Conservation (phyloP, 2,329 filamentous ascomycete species). For the Xylaria sp. region DNA sequence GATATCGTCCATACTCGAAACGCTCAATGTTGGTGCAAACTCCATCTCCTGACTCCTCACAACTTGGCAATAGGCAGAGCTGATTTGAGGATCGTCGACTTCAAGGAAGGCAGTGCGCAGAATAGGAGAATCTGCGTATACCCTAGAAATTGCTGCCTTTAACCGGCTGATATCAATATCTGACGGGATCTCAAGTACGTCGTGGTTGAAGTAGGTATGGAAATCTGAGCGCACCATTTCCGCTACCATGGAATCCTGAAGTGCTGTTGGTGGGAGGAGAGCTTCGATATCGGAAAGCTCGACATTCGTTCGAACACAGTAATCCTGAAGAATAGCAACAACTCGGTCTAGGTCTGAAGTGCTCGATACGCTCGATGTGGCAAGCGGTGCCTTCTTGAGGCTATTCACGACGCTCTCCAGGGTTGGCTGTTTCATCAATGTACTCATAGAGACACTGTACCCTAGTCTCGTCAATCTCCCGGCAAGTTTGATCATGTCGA, state of each 20-base stretch:
- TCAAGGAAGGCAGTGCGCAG: conserved; percentile 69
- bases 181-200: conserved; percentile 58
- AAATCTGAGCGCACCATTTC: conserved; percentile 75
- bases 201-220: conserved; percentile 77
- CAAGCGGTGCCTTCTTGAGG: conserved; percentile 16
- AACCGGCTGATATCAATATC: conserved; percentile 53
- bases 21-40: conserved; percentile 21
- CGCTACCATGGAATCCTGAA: conserved; percentile 81
- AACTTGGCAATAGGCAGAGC: conserved; percentile 47
- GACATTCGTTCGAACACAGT: conserved; percentile 34
- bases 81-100: conserved; percentile 55
- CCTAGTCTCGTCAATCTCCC: conserved; percentile 59
- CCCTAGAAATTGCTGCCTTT: conserved; percentile 53
- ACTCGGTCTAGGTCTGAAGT: conserved; percentile 22
- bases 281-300: conserved; percentile 44
- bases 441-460: conserved; percentile 62
- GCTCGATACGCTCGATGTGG: not conserved
- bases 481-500: conserved; percentile 81
- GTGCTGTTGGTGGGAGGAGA: conserved; percentile 69
- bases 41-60: conserved; percentile 30
- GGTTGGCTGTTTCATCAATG: conserved; percentile 68
- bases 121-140: conserved; percentile 60
- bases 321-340: conserved; percentile 34
- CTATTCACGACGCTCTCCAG: conserved; percentile 53
- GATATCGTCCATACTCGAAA: conserved; percentile 34